Evolutionary conservation across 2,329 filamentous ascomycete genomes (phyloP).

Genomic region (Peltaster fructicola): DNA sequence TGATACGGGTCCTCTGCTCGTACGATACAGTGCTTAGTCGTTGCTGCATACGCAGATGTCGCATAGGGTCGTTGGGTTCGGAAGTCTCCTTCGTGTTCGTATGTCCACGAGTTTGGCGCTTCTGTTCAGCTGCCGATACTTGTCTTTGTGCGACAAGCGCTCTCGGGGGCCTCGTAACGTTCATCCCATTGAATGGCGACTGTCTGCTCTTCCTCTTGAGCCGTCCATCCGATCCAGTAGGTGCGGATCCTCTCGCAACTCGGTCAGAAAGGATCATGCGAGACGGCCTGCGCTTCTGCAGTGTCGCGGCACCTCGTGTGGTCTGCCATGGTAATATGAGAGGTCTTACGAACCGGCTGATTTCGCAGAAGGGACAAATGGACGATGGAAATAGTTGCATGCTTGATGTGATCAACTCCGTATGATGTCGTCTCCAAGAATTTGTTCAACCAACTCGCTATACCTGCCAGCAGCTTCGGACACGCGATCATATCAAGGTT

Average conservation of each 20-base stretch:
- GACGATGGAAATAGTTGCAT: conserved; percentile 15
- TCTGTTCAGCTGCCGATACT: conserved; percentile 25
- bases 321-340: conserved; percentile 18
- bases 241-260: conserved; percentile 20
- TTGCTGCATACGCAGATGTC: conserved; percentile 88
- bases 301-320: conserved; percentile 22
- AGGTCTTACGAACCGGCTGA: conserved; percentile 12
- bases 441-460: too few relatives aligned
- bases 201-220: conserved; percentile 24
- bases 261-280: conserved; percentile 34
- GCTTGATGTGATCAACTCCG: conserved; percentile 1
- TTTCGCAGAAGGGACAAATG: conserved; percentile 28
- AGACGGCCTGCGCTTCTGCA: conserved; percentile 28
- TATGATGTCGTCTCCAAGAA: too few relatives aligned
- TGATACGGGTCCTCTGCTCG: conserved; percentile 41
- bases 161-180: conserved; percentile 26
- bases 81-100: too few relatives aligned
- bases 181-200: conserved; percentile 43
- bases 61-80: too few relatives aligned
- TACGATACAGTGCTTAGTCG: conserved; percentile 63
- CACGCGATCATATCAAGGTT: too few relatives aligned
- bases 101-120: too few relatives aligned
- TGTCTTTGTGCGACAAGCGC: conserved; percentile 11
- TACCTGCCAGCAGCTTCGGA: too few relatives aligned
- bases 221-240: conserved; percentile 16